Base-by-base conservation (phyloP, 2,329 filamentous ascomycete species). In the Cytospora chrysosperma region DNA sequence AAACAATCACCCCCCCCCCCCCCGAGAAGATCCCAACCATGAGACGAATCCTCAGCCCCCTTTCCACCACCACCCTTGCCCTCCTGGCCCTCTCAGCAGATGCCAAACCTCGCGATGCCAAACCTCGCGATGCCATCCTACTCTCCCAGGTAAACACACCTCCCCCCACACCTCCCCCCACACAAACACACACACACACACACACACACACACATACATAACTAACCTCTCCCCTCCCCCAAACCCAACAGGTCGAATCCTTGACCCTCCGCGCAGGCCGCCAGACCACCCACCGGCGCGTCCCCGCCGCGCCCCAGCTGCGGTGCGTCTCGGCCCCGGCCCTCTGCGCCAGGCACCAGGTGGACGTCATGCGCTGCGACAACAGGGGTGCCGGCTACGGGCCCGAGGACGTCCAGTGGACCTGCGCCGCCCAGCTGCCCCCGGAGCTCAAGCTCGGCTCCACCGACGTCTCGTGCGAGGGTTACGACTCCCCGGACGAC, bases 401-500 rank as follows among this genome's bases (percentile, higher is more conserved):
- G 67, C 74, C 79, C 51, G 88, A 95, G 76, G 90, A 97, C 73
- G 83, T 97, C 43, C 89, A 97, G 77, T 99, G 94, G 94, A 91
- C 91, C 30, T 99, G 94, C 77, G 86, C 86, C 6, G 85, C 87
- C 0, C 75, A 77, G 2, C 75, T 89, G 19, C 87, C 87, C 0
- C 77, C 81, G 26, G 84, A 88, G 71, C 81, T 89, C 67, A 85
- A 84, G 75, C 85, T 98, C 30, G 93, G 92, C 63, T 84, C 85
- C 66, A 97, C 94, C 13, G 93, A 98, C 67, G 94, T 98, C 61
- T 81, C 93, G 13, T 99, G 95, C 75, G 94, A 99, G 73, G 94
- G 95, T 13, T 98, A 97, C 77, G 80, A 85, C 63, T 82, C 79
- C 17, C 77, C 88, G 0, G 86, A 94, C 54, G 95, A 98, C 74